Evolutionary conservation across 345 rosid species (phyloP).

Genomic region (Mercurialis annua): DNA sequence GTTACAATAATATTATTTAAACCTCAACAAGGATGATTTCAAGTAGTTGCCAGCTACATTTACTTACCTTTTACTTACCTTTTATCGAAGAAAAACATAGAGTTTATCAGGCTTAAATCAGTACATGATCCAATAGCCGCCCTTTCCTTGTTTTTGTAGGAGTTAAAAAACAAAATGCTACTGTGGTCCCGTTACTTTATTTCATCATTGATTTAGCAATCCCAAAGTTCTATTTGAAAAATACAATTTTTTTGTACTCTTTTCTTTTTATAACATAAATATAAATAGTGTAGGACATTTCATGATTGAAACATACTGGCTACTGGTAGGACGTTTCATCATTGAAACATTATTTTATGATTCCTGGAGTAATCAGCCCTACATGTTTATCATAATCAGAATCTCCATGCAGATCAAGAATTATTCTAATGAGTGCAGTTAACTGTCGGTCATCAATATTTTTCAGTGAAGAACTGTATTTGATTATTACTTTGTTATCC

Average conservation of each 20-base stretch:
- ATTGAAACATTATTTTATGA: conserved; percentile 1
- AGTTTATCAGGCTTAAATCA: too few relatives aligned
- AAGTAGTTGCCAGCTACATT: neutral
- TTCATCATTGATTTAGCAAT: too few relatives aligned
- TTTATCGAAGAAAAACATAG: too few relatives aligned
- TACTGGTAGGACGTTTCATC: neutral
- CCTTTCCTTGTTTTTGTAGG: too few relatives aligned
- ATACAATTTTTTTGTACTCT: too few relatives aligned
- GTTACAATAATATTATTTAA: neutral
- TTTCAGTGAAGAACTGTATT: neutral
- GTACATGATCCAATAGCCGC: too few relatives aligned
- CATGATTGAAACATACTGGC: conserved; percentile 5
- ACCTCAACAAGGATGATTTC: neutral
- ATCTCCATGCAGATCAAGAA: neutral
- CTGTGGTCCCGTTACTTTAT: too few relatives aligned
- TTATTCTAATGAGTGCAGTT: neutral
- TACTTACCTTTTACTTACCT: too few relatives aligned
- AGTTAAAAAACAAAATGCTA: too few relatives aligned
- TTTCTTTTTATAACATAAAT: too few relatives aligned
- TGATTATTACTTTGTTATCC: neutral
- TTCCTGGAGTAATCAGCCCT: neutral
- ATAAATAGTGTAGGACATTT: neutral
- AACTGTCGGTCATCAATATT: neutral
- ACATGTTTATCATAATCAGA: neutral
- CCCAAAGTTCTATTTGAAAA: too few relatives aligned